Base-by-base conservation (phyloP, 2,329 filamentous ascomycete species). In the Metarhizium guizhouense region DNA sequence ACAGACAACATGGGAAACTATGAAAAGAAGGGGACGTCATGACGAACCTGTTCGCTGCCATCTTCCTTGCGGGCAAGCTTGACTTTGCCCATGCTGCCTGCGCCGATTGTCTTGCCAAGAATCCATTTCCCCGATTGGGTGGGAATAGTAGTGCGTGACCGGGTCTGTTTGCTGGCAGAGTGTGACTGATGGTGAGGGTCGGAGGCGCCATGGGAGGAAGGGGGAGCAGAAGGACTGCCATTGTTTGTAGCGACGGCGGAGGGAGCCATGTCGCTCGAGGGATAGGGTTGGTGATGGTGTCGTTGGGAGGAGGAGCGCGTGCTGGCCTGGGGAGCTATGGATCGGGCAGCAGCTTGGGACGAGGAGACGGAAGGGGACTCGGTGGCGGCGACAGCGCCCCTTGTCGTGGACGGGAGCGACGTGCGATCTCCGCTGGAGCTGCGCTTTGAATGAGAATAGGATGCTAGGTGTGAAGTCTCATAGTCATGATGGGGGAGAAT, bases 61-160 rank as follows among this genome's bases (percentile, higher is more conserved):
- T 95, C 92, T 63, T 87, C 81, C 72, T 95, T 95, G 65, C 89
- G 89, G 29, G 94, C 94, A 62, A 99, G 78, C 75, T 97, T 97
- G 60, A 99, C 94, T 72, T 97, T 97, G 61, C 94, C 94, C 94
- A 99, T 99, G 71, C 93, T 97, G 52, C 94, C 94, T 54, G 92
- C 91, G 58, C 94, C 94, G 65, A 99, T 94, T 3, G 94, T 97
- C 78, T 97, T 97, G 57, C 93, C 93, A 53, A 99, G 78, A 55
- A 91, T 85, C 91, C 93, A 99, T 76, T 92, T 90, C 56, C 94
- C 94, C 13, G 92, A 91, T 50, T 88, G 85, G 3, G 92, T 91
- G 53, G 88, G 89, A 68, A 99, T 95, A 45, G 89, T 93, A 13
- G 93, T 96, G 65, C 84, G 79, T 54, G 82, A 79, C 62, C 80